Evolutionary conservation across 2,329 filamentous ascomycete genomes (phyloP), one percentile per base, ranked within the genome.

Genomic region (Biscogniauxia mediterranea): DNA sequence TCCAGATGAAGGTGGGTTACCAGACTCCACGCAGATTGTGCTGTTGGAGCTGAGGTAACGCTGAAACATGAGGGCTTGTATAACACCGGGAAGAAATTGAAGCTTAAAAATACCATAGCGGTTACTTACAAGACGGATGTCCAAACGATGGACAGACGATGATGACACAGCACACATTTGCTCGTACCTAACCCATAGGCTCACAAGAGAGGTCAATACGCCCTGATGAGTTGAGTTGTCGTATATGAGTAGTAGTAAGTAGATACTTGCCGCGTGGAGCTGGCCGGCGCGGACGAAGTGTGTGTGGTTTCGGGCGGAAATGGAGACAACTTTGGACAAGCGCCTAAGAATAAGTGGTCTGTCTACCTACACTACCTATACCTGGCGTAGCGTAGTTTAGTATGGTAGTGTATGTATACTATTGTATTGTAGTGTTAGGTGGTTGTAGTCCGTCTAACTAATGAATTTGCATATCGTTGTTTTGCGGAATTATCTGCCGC

Each of bases 71-170:
- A 28, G 52, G 28, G 58, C 54, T 62, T 53, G 64, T 63, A 59
- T 61, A 49, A 65, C 64, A 28, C 56, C 63, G 61, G 63, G 50
- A 63, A 65, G 57, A 60, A 63, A 60, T 60, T 55, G 38, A 63
- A 65, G 52, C 56, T 59, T 63, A 59, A 64, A 60, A 25, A 32
- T 26, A 46, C 38, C 25, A 58, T 26, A 38, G 21, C 26, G 55
- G 53, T 13, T 28, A 21, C 42, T 28, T 54, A 60, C 25, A 58
- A 19, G n/a, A 46, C 19, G 32, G n/a, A 46, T 17, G 20, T 2
- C 11, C 28, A 4, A 13, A 32, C 3, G 28, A 32, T 32, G 52
- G 26, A 49, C n/a, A 23, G 20, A 42, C 54, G 23, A 49, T 13
- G 26, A 38, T 46, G 11, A 3, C 38, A n/a, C 38, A n/a, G 15